Evolutionary conservation across 169 alveolate species (phyloP), one percentile per base, ranked within the genome.

Genomic region (Eimeria nieschulzi): DNA sequence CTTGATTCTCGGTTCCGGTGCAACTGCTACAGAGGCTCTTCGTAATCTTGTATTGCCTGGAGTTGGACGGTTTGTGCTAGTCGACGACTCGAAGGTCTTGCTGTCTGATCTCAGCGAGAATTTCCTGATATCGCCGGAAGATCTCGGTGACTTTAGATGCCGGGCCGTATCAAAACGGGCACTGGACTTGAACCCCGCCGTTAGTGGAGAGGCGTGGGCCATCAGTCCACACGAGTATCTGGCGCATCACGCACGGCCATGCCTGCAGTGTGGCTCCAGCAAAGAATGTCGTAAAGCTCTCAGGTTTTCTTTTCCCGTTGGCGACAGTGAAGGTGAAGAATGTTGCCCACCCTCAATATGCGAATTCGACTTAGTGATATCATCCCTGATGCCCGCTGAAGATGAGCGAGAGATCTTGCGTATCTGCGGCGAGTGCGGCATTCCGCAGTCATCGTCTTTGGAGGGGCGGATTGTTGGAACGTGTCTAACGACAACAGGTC

Each of bases 21-120:
- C 97, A 3, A 55, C 91, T 12, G 96, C 97, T 0, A 94, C 96
- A 5, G 99, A 97, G 92, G 95, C 97, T 9, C 93, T 97, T 6
- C 96, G 96, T 86, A 96, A 96, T 86, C 92, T 96, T 51, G 96
- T 97, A 25, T 94, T 97, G 73, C 98, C 98, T 63, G 98, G 98
- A 9, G 92, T 96, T 21, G 97, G 97, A 10, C 87, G 83, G 90
- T 88, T 97, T 19, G 93, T 96, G 51, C 71, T 97, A 10, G 96
- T 96, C 9, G 99, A 97, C 88, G 96, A 94, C 72, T 78, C 76
- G n/a, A 23, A 76, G 25, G 95, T 96, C 15, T 73, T 94, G 55
- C 94, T 91, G 17, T 92, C 96, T 76, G 99, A 97, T 78, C 85
- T 95, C 39, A 96, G 97, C 68, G 93, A 94, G 76, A 97, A 96